Base-by-base conservation (phyloP, 192 early-diverging fungal genomes). In the Linnemannia elongata region DNA sequence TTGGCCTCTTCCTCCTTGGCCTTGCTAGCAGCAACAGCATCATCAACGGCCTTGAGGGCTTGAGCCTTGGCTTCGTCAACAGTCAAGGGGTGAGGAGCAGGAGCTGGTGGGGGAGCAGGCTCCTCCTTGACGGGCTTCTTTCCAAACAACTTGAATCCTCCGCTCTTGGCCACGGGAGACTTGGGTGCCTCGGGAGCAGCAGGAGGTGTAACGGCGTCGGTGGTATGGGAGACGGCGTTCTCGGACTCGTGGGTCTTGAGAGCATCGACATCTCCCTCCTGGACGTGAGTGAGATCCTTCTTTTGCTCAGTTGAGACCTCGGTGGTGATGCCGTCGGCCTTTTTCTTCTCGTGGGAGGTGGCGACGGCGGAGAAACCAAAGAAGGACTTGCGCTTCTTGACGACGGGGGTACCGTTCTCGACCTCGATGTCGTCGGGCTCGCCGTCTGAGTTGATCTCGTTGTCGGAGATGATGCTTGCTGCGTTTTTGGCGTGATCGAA, bases 351-450 rank as follows among this genome's bases (percentile, higher is more conserved):
- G 36, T 87, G 85, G 38, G 76, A 78, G 7, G 85, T 87, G 24
- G 75, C 80, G n/a, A 87, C 80, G 27, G 85, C 85, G 6, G 79
- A 78, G 76, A 87, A 87, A 15, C 79, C 85, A 75, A 87, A 81
- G 85, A 81, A 87, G 47, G 85, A 81, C 66, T 87, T 87, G 79
- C 85, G 85, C 52, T 87, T 87, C 85, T 87, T 87, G 71, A 87
- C 76, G 24, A 87, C 60, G 15, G 85, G 79, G 15, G 74, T 81
- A 20, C 85, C 85, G 63, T 77, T 77, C 66, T 87, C 75, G 54
- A 87, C 76, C 68, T 87, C 85, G 45, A 87, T 87, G 24, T 87
- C 85, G 24, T 87, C 85, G 24, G 85, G 85, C 42, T 87, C 85
- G 33, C 85, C 85, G 52, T 87, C 85, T 10, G 85, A 87, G 68